Conservation (phyloP, 345 rosid species). For the Murraya koenigii region DNA sequence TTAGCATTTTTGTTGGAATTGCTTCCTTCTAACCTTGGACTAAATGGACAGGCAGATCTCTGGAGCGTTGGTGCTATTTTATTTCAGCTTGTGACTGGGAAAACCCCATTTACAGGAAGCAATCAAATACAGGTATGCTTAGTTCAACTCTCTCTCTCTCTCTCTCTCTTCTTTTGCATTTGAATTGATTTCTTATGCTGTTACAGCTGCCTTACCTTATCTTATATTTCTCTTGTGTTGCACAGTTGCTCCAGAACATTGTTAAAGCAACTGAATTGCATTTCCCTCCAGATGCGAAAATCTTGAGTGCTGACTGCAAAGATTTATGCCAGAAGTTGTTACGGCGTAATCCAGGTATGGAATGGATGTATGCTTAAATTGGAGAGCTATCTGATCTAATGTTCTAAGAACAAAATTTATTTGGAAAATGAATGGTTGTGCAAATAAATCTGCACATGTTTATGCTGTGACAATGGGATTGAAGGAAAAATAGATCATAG, state of each 20-base stretch:
- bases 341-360: constrained; percentile 86
- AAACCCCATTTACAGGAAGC: constrained; percentile 90
- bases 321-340: constrained; percentile 89
- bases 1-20: constrained; percentile 2
- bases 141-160: constrained; percentile 2
- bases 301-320: constrained; percentile 66
- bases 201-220: constrained; percentile 8
- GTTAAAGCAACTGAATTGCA: constrained; percentile 72
- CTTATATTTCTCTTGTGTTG: constrained; percentile 20
- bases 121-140: constrained; percentile 75
- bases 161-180: constrained; percentile 9
- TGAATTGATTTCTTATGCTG: background rate
- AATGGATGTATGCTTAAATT: constrained; percentile 5
- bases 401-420: background rate
- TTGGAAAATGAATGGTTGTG: background rate
- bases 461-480: background rate
- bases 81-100: constrained; percentile 91
- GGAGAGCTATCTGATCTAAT: constrained; percentile 8
- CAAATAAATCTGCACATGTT: background rate
- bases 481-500: background rate
- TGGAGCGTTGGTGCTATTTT: constrained; percentile 99
- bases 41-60: constrained; percentile 92
- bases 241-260: constrained; percentile 93
- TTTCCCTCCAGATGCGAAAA: constrained; percentile 60
- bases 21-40: constrained; percentile 38